These are phyloP conservation scores for Rhynchospora pubera DNA, from an alignment of 176 grass and related monocot genomes.

Conservation along the genomic window DNA sequence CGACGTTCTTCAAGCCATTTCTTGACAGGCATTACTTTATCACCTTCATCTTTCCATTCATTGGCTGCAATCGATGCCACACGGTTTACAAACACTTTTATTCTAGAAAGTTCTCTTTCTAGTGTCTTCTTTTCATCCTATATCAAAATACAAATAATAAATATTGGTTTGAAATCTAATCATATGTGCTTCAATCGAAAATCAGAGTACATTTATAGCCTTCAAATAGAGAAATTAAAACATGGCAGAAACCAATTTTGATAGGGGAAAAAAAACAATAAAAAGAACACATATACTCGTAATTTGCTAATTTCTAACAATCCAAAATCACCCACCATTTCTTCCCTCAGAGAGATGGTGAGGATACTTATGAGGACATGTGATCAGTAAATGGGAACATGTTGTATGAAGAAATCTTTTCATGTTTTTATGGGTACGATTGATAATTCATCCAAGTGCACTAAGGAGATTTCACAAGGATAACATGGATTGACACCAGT, in stretches of 20 bases:
- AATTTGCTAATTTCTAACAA: background rate
- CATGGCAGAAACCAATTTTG: background rate
- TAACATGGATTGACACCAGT: background rate
- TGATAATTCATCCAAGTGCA: background rate
- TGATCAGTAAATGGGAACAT: background rate
- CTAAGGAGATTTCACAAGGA: background rate
- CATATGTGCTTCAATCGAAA: background rate
- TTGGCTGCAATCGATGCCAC: constrained; percentile 50
- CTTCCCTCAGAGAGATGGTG: background rate
- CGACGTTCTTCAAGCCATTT: constrained; percentile 87
- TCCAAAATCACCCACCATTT: background rate
- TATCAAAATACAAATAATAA: background rate
- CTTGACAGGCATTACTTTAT: constrained; percentile 69
- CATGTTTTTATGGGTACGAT: background rate
- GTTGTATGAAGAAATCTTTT: background rate
- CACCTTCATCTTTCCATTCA: constrained; percentile 74
- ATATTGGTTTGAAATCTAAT: background rate
- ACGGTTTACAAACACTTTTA: constrained; percentile 66
- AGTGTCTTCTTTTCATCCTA: constrained; percentile 91
- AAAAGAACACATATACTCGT: background rate
- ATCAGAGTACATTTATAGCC: background rate
- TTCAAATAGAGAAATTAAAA: background rate
- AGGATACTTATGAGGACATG: background rate
- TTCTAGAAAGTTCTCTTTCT: constrained; percentile 72
- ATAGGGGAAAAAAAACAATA: background rate